Conservation (phyloP, 2,329 filamentous ascomycete genomes). For the Calonectria pauciramosa region DNA sequence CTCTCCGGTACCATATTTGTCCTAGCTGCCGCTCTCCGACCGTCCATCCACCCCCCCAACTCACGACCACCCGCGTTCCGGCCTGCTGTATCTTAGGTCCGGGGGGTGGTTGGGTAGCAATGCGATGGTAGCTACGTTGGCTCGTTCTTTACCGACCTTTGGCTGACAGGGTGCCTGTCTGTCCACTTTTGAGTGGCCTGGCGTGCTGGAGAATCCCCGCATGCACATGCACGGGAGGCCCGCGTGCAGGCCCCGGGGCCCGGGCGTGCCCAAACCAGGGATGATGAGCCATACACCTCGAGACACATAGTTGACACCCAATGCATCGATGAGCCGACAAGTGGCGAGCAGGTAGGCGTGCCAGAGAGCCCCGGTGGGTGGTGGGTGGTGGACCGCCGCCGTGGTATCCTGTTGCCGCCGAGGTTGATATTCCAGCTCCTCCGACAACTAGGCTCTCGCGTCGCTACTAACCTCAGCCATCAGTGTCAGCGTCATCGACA, state of each 20-base stretch:
- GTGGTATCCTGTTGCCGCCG: slow-evolving; percentile 29
- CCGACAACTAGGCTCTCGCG: slow-evolving; percentile 9
- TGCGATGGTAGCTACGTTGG: slow-evolving; percentile 45
- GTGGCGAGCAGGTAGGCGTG: slow-evolving; percentile 40
- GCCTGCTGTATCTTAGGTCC: slow-evolving; percentile 16
- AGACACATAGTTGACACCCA: slow-evolving; percentile 47
- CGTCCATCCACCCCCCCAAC: slow-evolving; percentile 18
- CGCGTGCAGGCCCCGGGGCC: slow-evolving; percentile 42
- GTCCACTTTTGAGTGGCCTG: slow-evolving; percentile 40
- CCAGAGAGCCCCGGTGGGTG: slow-evolving; percentile 24
- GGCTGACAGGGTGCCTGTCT: slow-evolving; percentile 27
- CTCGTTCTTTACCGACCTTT: slow-evolving; percentile 35
- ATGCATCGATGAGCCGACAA: slow-evolving; percentile 48
- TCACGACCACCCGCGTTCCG: background rate
- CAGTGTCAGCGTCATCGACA: slow-evolving; percentile 9
- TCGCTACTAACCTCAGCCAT: background rate
- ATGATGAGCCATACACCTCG: slow-evolving; percentile 46
- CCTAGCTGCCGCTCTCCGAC: slow-evolving; percentile 30
- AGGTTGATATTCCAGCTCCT: slow-evolving; percentile 30
- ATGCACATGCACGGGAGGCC: slow-evolving; percentile 44
- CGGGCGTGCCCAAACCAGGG: slow-evolving; percentile 43
- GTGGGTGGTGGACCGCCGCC: slow-evolving; percentile 20
- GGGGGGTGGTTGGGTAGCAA: slow-evolving; percentile 47
- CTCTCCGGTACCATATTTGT: slow-evolving; percentile 23
- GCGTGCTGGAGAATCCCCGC: slow-evolving; percentile 39